phyloP scores from a whole-genome alignment of 192 early-diverging fungal genomes.

The Haplosporangium gracile region DNA sequence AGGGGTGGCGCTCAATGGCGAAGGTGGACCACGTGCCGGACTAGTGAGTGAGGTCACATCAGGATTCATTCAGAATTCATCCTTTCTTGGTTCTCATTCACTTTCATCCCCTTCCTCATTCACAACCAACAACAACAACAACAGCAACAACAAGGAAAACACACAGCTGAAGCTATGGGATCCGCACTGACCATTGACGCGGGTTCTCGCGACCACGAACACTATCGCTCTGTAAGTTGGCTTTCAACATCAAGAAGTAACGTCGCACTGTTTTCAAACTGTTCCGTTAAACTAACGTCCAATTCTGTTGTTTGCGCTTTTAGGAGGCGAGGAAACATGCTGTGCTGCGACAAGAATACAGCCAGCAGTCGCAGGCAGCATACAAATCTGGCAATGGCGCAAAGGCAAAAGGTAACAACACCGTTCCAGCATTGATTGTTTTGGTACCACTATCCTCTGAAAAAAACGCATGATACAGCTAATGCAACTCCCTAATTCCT shows the following conservation, averaged over 20 bases:
- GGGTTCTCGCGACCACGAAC: slow-evolving; percentile 16
- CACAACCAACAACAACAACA: not conserved
- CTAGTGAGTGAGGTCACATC: not conserved
- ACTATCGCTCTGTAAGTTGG: slow-evolving; percentile 30
- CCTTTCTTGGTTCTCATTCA: not conserved
- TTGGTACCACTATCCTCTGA: too few species aligned
- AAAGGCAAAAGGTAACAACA: slow-evolving; percentile 42
- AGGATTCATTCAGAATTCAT: not conserved
- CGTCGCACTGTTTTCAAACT: not conserved
- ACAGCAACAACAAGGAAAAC: not conserved
- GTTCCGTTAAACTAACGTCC: not conserved
- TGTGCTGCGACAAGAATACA: slow-evolving; percentile 60
- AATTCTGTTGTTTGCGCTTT: not conserved
- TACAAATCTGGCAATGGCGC: slow-evolving; percentile 63
- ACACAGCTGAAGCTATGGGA: slow-evolving; percentile 14
- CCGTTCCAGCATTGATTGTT: too few species aligned
- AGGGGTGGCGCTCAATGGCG: not conserved
- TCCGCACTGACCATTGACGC: slow-evolving; percentile 20
- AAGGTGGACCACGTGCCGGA: not conserved
- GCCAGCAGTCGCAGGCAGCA: slow-evolving; percentile 60
- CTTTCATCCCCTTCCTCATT: too few species aligned
- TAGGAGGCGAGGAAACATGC: slow-evolving; percentile 62
- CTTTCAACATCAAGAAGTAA: too few species aligned
- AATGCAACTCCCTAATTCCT: not conserved
- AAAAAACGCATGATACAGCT: not conserved